Evolutionary conservation across 306 rosid genomes (phyloP), one percentile per base, ranked within the genome.

Genomic region (Pyrus communis): DNA sequence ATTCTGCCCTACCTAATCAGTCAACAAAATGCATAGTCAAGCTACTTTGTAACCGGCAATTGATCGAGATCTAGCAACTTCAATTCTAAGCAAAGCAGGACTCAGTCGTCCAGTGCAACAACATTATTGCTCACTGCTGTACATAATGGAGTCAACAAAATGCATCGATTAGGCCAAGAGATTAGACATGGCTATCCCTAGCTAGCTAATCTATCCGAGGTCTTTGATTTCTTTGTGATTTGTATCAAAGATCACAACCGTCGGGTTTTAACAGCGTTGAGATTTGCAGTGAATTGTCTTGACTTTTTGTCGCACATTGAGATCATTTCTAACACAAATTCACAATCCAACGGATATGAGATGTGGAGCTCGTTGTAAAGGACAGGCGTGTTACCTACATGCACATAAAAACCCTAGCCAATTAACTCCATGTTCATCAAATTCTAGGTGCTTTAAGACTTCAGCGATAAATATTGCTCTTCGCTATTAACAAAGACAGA

Each of bases 361-460:
- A 79, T 63, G 55, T 61, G 33, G 59, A 77, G 45, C 40, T 75
- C 33, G 64, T 77, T 19, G 58, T 27, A 49, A 49, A 49, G 55
- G 55, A 49, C 21, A 49, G 55, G 15, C 21, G 55, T 15, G 15
- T 15, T 49, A 49, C 21, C 0, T 49, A 49, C 21, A 68, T 75
- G 22, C 19, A n/a, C 43, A 19, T 73, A 64, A 14, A 77, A 80
- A 45, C 87, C 83, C 86, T 83, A 83, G 82, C 78, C 17, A 59
- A 73, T 23, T 23, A 35, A 58, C 23, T 58, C 18, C 22, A 27
- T 28, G 25, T 78, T 85, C 74, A 45, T 85, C 87, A 82, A 84
- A 86, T 76, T 86, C 89, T 71, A 83, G 63, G 85, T 71, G 63
- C 18, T 19, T 7, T n/a, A 51, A 76, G 61, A 85, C 82, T 72